Percentiles rank a stretch among this genome's conserved stretches.
Conservation (phyloP, 139 green algal species). For the Eudorina sp. region DNA sequence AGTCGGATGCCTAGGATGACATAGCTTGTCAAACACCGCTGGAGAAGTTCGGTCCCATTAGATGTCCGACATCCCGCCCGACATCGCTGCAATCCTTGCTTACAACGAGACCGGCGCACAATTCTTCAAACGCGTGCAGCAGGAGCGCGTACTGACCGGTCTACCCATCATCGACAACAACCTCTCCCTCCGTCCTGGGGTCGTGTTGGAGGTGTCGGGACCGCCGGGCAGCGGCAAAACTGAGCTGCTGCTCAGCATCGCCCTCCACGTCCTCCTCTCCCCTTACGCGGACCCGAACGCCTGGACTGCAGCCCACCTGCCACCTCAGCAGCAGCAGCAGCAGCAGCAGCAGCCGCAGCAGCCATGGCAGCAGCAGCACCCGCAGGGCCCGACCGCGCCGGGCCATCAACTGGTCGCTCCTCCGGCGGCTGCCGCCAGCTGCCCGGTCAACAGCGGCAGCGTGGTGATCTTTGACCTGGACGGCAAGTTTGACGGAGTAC, state of each 20-base stretch:
- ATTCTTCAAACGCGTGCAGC: constrained; percentile 36
- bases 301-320: not conserved
- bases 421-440: not conserved
- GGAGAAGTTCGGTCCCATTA: too few relatives aligned
- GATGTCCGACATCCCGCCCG: not conserved
- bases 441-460: not conserved
- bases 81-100: constrained; percentile 8
- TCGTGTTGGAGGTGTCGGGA: constrained; percentile 32
- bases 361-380: not conserved
- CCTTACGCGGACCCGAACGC: not conserved
- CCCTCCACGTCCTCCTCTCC: constrained; percentile 8
- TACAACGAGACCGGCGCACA: constrained; percentile 40
- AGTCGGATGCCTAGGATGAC: not conserved
- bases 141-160: constrained; percentile 18
- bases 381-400: not conserved
- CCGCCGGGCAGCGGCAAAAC: constrained; percentile 43
- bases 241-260: constrained; percentile 32
- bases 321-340: not conserved
- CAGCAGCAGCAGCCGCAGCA: not conserved
- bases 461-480: constrained; percentile 29
- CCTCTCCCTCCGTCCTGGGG: constrained; percentile 27
- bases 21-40: not conserved
- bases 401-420: not conserved
- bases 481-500: constrained; percentile 16
- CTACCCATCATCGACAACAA: constrained; percentile 11